Evolutionary conservation across 1,284 basidiomycete species (phyloP), one percentile per base, ranked within the genome.

Genomic region (Trichosporon sp.): DNA sequence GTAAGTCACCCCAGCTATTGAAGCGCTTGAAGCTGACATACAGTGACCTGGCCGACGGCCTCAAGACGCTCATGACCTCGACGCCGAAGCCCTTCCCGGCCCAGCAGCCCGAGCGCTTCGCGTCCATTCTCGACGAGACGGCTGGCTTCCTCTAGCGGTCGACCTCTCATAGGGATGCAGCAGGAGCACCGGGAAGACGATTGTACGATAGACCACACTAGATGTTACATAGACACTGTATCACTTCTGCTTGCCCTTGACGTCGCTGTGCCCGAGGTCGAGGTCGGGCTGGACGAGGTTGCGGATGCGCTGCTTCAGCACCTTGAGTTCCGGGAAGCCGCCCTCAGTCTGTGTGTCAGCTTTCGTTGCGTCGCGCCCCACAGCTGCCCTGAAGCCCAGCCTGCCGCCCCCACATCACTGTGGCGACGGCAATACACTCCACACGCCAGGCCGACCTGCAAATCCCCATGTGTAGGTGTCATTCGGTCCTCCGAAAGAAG

Each of bases 291-390:
- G 89, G 38, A 96, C 83, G 32, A 87, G 80, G 80, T 96, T 92
- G 56, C 93, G 87, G 70, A 96, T 88, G 62, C 91, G 87, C 81
- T 95, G 93, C 84, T 96, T 96, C 90, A 95, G 76, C 13, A 79
- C 68, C 65, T 83, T 81, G 64, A 81, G 73, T 66, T 96, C 94
- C 0, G 94, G 94, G 78, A 97, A 97, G 0, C 92, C 90, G 32
- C 92, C 92, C 80, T 95, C 91, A n/a, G 88, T 83, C 79, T 95
- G 92, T 62, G 92, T 80, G 58, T 78, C 58, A 12, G 65, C 63
- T 60, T 21, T n/a, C 18, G 35, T 15, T 15, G 4, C 35, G 35
- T 38, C 4, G 4, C 35, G 12, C 35, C n/a, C n/a, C 35, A 38
- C 12, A 38, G 35, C 35, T 38, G 35, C n/a, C n/a, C n/a, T n/a